Base-by-base conservation (phyloP, 192 early-diverging fungal species). In the Linnemannia elongata region DNA sequence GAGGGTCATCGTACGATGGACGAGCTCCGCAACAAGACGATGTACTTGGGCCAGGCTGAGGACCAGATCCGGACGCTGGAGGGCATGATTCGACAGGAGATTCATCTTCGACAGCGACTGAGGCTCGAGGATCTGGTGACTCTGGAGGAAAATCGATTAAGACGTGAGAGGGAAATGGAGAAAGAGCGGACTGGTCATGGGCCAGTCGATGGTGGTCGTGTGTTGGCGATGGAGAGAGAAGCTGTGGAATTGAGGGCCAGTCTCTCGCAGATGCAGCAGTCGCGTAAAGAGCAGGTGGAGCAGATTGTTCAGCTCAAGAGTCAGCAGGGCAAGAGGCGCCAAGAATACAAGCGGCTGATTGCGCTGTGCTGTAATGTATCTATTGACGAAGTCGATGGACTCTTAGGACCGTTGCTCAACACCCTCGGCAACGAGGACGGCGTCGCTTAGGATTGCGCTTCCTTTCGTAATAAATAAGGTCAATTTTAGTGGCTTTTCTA, bases 291-390 rank as follows among this genome's bases (percentile, higher is more conserved):
- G 10, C 74, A 88, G 5, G 79, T 85, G 20, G 79, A 94, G 30
- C 90, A 91, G 45, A 78, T 94, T 39, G 74, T 91, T 1, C 82
- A 86, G 45, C 79, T 92, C 13, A 77, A 87, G 63, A 78, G 86
- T 44, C 81, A 82, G 52, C 88, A 89, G 15, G 81, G 85, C 30
- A 87, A 89, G 36, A 80, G 89, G 22, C 91, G 93, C 54, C 85
- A 94, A 18, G 88, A 92, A 24, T 96, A 94, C 88, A 94, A 94
- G 77, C 85, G 90, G 9, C 86, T 96, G 57, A 94, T 96, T 80
- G 90, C 93, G 15, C 85, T 90, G 55, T 95, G 94, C 78, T 95
- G 94, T 81, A 89, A 91, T 36, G 92, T 96, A 10, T 80, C 88
- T 47, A 83, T 94, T 55, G 92, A 94, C 38, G 88, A 92, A 68